Base-by-base conservation (phyloP, 169 alveolate species). In the Plasmodium berghei region DNA sequence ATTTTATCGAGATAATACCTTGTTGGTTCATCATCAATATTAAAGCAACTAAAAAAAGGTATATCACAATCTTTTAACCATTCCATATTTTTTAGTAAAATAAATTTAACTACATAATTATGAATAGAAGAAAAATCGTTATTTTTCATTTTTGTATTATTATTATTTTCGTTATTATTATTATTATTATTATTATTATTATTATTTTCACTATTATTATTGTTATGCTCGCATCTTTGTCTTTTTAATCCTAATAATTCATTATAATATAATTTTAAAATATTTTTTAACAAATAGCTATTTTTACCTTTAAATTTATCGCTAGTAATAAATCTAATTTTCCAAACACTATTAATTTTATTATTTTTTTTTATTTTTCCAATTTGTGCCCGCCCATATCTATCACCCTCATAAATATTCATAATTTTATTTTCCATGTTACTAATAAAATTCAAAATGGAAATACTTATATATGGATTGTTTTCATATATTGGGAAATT, bases 251-350 rank as follows among this genome's bases (percentile, higher is more conserved):
- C 90, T 8, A 66, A 8, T 18, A 80, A 67, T 45, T 80, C 90
- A 49, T 80, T 80, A 46, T 67, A 69, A 28, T 80, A 80, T 3
- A 80, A 48, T 40, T 34, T 66, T 22, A 80, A 61, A 22, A 80
- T 80, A 49, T 80, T 80, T 28, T 80, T 80, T 22, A 80, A 12
- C 34, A 80, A 71, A 72, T 54, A 67, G 42, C 90, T 80, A 16
- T 80, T 80, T 55, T 69, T 80, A 8, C 90, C 90, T 67, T 67
- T 80, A 49, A 66, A 80, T 28, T 80, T 80, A 46, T 64, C 83
- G 22, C 56, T 80, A 20, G 55, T 67, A 2, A 80, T 67, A 72
- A 80, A 80, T 67, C 90, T 64, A 16, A 80, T 80, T 67, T 80
- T 80, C 90, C 90, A 80, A 6, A 45, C 59, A 12, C 69, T 80